Base-by-base conservation (phyloP, 495 filamentous ascomycete species). In the Pseudomonodictys pantanalensis region DNA sequence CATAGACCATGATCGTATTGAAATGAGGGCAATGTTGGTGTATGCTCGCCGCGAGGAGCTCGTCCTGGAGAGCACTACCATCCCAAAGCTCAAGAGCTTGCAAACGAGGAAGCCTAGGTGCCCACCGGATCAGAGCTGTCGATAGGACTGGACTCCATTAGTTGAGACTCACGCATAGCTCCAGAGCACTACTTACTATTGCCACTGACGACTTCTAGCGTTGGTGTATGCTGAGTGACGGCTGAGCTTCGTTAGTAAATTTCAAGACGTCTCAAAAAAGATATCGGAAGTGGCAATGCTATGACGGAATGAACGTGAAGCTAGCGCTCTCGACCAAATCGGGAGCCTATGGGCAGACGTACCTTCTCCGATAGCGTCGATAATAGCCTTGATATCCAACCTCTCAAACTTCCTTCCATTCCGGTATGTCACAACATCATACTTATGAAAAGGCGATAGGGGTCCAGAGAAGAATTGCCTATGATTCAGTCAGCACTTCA, bases 1-100 rank as follows among this genome's bases (percentile, higher is more conserved):
- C 69, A 54, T 76, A 86, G 49, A 86, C 82, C 20, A 74, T 79
- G 18, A 92, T 65, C 28, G 79, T 74, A 39, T 80, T 75, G 62
- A 92, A 87, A 9, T 77, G 64, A 2, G 79, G 82, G 56, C 87
- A 92, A 64, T 80, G 73, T 33, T 75, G 58, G 15, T 72, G 68
- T 28, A 92, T 79, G n/a, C 79, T 74, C 8, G 68, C 67, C 12
- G 78, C 56, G 5, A 76, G 79, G 6, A 76, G 74, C 38, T 79
- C 77, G 32, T 76, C 71, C 42, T 71, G 76, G 0, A 92, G 76
- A 18, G 81, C 74, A 24, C 73, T 75, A 5, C 85, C 86, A 55
- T 84, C 76, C 65, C 75, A 81, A 4, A 89, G 69, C 20, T 76
- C 74, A 20, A 91, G 67, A 3, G 72, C 67, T 42, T 74, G 75